Evolutionary conservation across 495 filamentous ascomycete genomes (phyloP), one percentile per base, ranked within the genome.

Genomic region (Penicillium turbatum): DNA sequence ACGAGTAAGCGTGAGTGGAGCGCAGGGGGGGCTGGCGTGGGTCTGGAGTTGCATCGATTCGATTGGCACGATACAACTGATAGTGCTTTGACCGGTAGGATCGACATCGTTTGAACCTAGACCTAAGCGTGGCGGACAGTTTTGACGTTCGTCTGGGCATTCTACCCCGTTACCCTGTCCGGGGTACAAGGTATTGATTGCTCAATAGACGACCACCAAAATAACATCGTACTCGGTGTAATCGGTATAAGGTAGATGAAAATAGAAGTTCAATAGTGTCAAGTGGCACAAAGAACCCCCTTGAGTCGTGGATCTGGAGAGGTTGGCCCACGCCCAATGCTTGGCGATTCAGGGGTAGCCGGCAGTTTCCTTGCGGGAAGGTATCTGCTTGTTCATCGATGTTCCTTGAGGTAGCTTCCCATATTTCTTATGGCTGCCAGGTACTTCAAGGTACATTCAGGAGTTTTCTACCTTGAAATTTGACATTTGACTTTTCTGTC

Each of bases 181-280:
- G 21, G 21, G 4, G 4, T 24, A 24, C 21, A 2, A 24, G n/a
- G n/a, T n/a, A 24, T 24, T 4, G 4, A 24, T 24, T 24, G 21
- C 21, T 24, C 21, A 24, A 24, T 24, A 24, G 21, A 24, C 21
- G 21, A 24, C 21, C 21, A 24, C 21, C 21, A 24, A 24, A 24
- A 24, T 24, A 24, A 24, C 21, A 24, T 24, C 21, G 9, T 19
- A 21, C 35, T 10, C 8, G 16, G 10, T 21, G 11, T 12, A 13
- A 39, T 39, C 21, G 4, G 35, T 16, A 16, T 12, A 7, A 35
- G 11, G 4, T 21, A 37, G 6, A 41, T 39, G 31, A 55, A 60
- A 56, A 60, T 57, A 57, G 62, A 51, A 55, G 41, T 52, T 62
- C 61, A 65, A 59, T 64, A 67, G 61, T 64, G 29, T 21, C 27